phyloP scores from a whole-genome alignment of 371 early-diverging fungal genomes.

The Globomyces sp. region DNA sequence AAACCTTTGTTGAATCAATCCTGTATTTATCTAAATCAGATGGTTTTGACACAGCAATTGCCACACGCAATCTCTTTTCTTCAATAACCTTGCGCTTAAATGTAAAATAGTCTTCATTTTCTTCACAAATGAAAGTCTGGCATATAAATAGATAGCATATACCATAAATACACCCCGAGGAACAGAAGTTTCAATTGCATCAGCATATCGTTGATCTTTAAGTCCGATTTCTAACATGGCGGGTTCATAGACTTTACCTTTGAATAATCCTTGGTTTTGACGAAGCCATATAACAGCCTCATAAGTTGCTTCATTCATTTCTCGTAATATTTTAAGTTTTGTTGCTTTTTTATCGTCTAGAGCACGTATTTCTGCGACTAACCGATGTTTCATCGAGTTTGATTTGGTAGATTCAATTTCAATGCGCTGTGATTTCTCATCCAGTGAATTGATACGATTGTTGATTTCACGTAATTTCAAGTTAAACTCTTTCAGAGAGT shows the following conservation, averaged over 20 bases:
- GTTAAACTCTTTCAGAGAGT: neutral
- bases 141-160: slow-evolving; percentile 1
- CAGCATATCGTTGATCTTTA: slow-evolving; percentile 59
- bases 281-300: slow-evolving; percentile 46
- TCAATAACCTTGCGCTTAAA: slow-evolving; percentile 66
- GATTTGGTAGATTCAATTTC: no score
- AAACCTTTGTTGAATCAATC: neutral
- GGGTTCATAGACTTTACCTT: slow-evolving; percentile 73
- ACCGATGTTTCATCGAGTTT: neutral
- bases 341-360: slow-evolving; percentile 58
- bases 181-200: slow-evolving; percentile 61
- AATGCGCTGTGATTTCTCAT: neutral
- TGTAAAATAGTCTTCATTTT: slow-evolving; percentile 69
- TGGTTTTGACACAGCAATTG: slow-evolving; percentile 31
- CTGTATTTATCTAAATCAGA: neutral
- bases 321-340: slow-evolving; percentile 47
- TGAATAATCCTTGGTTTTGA: slow-evolving; percentile 60
- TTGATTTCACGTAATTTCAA: no score
- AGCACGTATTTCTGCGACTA: slow-evolving; percentile 32
- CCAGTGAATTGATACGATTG: neutral
- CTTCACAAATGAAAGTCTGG: slow-evolving; percentile 78
- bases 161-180: slow-evolving; percentile 21
- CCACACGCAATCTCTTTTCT: slow-evolving; percentile 45
- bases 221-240: slow-evolving; percentile 62
- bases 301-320: slow-evolving; percentile 48